phyloP scores from a whole-genome alignment of 2,329 filamentous ascomycete genomes.

The Hypoxylon sp. region DNA sequence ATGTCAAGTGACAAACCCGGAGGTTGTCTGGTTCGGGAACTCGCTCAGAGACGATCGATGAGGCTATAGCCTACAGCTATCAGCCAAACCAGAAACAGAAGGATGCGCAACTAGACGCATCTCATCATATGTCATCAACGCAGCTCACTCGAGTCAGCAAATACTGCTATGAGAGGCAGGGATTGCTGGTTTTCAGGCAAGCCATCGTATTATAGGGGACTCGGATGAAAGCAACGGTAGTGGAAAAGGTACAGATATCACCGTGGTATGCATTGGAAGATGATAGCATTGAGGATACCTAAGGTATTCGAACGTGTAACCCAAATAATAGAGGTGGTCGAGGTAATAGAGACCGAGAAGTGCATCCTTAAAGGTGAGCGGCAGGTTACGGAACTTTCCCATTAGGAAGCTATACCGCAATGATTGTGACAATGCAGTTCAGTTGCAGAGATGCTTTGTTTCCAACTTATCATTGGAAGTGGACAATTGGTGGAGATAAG shows the following conservation, averaged over 20 bases:
- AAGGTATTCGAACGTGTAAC: constrained; percentile 10
- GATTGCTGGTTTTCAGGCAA: constrained; percentile 5
- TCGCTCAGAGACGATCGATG: neutral
- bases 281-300: neutral
- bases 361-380: constrained; percentile 10
- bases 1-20: constrained; percentile 18
- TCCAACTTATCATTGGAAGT: constrained; percentile 11
- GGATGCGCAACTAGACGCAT: neutral
- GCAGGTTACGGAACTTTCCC: constrained; percentile 8
- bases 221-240: neutral
- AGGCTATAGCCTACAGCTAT: constrained; percentile 12
- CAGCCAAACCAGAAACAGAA: neutral
- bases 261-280: neutral
- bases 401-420: constrained; percentile 9
- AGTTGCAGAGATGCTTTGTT: constrained; percentile 3
- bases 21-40: neutral
- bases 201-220: neutral
- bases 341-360: neutral
- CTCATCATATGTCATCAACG: constrained; percentile 12
- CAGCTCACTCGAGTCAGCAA: constrained; percentile 15
- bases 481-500: neutral
- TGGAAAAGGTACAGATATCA: neutral
- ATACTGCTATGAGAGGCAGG: constrained; percentile 3
- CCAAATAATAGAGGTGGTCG: neutral
- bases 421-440: constrained; percentile 11